Base-by-base conservation (phyloP, 2,329 filamentous ascomycete genomes). In the Neodidymelliopsis sp. region DNA sequence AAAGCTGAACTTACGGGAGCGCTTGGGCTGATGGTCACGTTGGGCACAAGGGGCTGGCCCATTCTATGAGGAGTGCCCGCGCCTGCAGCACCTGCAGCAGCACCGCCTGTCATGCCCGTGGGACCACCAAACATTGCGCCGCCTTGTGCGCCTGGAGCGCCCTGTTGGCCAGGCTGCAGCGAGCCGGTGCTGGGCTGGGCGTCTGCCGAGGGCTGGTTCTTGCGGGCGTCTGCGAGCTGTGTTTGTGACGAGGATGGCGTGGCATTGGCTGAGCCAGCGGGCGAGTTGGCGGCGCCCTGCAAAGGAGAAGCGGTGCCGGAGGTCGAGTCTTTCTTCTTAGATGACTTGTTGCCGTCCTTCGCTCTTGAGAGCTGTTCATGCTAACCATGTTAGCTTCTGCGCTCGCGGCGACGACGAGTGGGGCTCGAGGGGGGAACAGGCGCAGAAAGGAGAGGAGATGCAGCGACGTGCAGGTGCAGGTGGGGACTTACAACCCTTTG, bases 1-100 rank as follows among this genome's bases (percentile, higher is more conserved):
- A 45, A 22, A 29, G 20, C 4, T 15, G 18, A 22, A 70, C 71
- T 65, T 60, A 74, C 71, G 47, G 92, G 91, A 73, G 90, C 89
- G 69, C 93, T 97, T 43, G 92, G 92, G 74, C 91, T 97, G 74
- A 97, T 94, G 61, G 97, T 85, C 52, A 97, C 92, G 66, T 90
- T 95, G 16, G 93, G 93, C 33, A 90, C 87, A 50, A 91, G 79
- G 52, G 80, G 76, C 57, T 77, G 77, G 23, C 83, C 83, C 62
- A 84, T 79, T 67, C 88, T 82, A 63, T 79, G 82, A 24, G 87
- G 84, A 28, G 87, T 88, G 56, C 77, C 82, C 37, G 71, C 62
- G 27, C 65, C 69, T 18, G 63, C 53, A 45, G 60, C 75, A 73
- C 61, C 83, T 81, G 73, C 81, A 74, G 53, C 65, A 59, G 44